A percentile compares a stretch with the other conserved stretches of the same genome.
Evolutionary conservation across 2,329 filamentous ascomycete genomes (phyloP).

Genomic region (Penicillium verrucosum): DNA sequence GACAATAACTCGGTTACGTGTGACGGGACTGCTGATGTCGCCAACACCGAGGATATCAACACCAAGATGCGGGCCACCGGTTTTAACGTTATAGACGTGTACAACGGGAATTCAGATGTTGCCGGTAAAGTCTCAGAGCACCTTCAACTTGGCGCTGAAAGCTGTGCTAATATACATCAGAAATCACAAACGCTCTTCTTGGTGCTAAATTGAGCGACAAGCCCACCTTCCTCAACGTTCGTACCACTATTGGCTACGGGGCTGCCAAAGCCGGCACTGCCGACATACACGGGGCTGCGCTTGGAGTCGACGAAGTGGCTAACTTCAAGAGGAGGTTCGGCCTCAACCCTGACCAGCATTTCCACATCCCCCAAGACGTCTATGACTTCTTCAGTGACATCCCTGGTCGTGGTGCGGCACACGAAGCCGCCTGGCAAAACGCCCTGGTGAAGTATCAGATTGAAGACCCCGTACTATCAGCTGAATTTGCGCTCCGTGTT

Average conservation of each 20-base stretch:
- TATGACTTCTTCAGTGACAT: conserved; percentile 54
- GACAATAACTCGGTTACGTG: conserved; percentile 60
- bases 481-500: conserved; percentile 50
- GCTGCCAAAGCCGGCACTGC: conserved; percentile 46
- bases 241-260: conserved; percentile 55
- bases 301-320: conserved; percentile 53
- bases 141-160: not conserved
- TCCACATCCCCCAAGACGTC: conserved; percentile 47
- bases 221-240: conserved; percentile 58
- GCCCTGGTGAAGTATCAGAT: conserved; percentile 45
- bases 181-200: conserved; percentile 33
- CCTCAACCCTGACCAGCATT: conserved; percentile 50
- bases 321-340: conserved; percentile 53
- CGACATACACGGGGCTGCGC: conserved; percentile 57
- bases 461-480: conserved; percentile 47
- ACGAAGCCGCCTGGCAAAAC: conserved; percentile 51
- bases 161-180: conserved; percentile 6
- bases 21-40: conserved; percentile 53
- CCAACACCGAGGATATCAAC: conserved; percentile 55
- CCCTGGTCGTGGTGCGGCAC: conserved; percentile 44
- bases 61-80: conserved; percentile 56
- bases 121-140: conserved; percentile 28
- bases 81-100: conserved; percentile 55
- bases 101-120: conserved; percentile 54
- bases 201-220: conserved; percentile 44